Percentiles rank a stretch among this genome's conserved stretches.
Evolutionary conservation across 106 monocot species (phyloP).

Genomic region (Gastrodia elata): DNA sequence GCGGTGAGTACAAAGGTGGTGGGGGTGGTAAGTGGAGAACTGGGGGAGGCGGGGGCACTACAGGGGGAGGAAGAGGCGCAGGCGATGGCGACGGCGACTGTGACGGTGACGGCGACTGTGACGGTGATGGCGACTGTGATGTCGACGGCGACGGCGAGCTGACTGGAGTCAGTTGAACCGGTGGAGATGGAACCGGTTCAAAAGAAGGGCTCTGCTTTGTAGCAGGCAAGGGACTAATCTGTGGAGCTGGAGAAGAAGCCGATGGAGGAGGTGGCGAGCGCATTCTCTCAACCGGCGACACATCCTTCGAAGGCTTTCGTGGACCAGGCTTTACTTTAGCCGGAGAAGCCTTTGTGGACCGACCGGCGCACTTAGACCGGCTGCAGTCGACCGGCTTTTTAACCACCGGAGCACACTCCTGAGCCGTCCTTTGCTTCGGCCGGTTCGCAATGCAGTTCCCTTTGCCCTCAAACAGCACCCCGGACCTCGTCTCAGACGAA

Average conservation of each 20-base stretch:
- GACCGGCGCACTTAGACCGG: constrained; percentile 7
- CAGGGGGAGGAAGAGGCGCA: no score
- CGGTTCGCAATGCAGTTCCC: constrained; percentile 17
- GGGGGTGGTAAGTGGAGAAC: neutral
- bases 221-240: neutral
- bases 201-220: neutral
- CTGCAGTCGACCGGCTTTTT: constrained; percentile 13
- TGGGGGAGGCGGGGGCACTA: neutral
- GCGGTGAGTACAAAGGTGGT: neutral
- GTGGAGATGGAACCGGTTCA: neutral
- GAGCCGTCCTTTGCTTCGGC: neutral
- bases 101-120: neutral
- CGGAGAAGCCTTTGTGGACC: neutral
- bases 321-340: neutral
- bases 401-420: neutral
- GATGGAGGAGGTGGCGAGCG: neutral
- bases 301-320: neutral
- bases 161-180: neutral
- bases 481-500: neutral
- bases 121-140: neutral
- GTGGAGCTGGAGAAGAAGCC: neutral
- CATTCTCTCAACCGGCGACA: neutral
- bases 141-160: constrained; percentile 7
- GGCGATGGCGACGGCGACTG: neutral
- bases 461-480: constrained; percentile 4